A percentile compares a stretch with the other conserved stretches of the same genome.
phyloP scores from a whole-genome alignment of 108 stramenopile genomes.

The Stephanodiscus minutulus region DNA sequence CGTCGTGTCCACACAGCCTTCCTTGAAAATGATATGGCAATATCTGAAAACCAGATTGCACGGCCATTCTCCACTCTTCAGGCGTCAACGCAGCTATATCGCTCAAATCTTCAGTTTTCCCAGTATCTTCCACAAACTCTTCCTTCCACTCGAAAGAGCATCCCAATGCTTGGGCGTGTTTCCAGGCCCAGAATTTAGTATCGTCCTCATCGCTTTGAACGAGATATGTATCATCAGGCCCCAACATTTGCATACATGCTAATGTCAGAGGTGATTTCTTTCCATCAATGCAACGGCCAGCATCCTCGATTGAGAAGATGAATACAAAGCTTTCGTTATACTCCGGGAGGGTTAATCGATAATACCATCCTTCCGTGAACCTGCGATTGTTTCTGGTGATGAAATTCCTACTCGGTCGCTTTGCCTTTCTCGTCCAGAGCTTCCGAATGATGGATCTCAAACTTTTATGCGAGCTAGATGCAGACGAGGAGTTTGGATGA shows the following conservation, averaged over 20 bases:
- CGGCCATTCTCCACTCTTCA: conserved; percentile 56
- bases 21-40: conserved; percentile 66
- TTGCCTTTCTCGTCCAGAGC: background rate
- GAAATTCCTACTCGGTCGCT: conserved; percentile 12
- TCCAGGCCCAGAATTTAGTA: conserved; percentile 81
- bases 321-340: conserved; percentile 76
- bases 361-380: conserved; percentile 92
- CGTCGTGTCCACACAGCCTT: conserved; percentile 72
- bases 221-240: conserved; percentile 78
- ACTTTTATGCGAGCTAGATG: background rate
- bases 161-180: conserved; percentile 70
- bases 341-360: conserved; percentile 75
- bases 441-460: background rate
- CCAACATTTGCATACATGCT: conserved; percentile 77
- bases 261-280: conserved; percentile 57
- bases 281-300: conserved; percentile 37
- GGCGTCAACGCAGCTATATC: conserved; percentile 46
- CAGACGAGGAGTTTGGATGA: conserved; percentile 52
- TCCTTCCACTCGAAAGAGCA: conserved; percentile 68
- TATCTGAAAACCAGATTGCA: conserved; percentile 79
- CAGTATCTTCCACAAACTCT: conserved; percentile 3
- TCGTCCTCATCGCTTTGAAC: conserved; percentile 76
- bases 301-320: conserved; percentile 86
- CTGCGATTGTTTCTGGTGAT: conserved; percentile 51
- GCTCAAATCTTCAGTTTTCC: background rate